Percentiles rank a stretch among this genome's conserved stretches.
Evolutionary conservation across 2,329 filamentous ascomycete species (phyloP).

Genomic region (Apiospora aurea): DNA sequence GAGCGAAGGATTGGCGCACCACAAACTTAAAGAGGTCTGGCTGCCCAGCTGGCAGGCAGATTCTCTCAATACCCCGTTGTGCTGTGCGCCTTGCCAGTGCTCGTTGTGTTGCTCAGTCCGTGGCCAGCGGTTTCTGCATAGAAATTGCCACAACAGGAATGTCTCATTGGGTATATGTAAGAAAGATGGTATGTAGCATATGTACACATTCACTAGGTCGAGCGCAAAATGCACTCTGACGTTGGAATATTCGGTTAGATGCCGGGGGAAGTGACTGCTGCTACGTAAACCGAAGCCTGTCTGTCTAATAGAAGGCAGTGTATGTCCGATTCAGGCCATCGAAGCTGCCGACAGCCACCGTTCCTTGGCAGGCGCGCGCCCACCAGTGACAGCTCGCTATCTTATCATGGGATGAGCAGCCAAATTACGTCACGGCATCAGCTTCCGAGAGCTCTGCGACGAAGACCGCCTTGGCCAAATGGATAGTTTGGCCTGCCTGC

Average conservation of each 20-base stretch:
- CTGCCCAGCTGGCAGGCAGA: neutral
- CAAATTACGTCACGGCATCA: conserved; percentile 7
- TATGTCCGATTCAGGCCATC: neutral
- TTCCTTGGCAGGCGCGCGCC: neutral
- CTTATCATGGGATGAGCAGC: conserved; percentile 19
- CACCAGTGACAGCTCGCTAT: conserved; percentile 3
- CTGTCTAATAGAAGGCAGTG: neutral
- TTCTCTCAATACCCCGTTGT: neutral
- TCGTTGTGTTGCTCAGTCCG: neutral
- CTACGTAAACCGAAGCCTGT: neutral
- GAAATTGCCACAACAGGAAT: neutral
- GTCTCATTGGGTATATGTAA: too few species aligned
- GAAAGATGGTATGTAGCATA: neutral
- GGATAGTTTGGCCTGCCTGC: neutral
- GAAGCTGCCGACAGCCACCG: conserved; percentile 1
- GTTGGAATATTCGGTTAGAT: neutral
- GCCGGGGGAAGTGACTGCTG: neutral
- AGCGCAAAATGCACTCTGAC: neutral
- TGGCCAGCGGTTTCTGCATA: neutral
- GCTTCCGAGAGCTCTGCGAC: neutral
- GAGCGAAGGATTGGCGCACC: neutral
- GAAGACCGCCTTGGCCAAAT: neutral
- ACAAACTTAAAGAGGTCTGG: neutral
- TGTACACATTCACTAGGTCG: neutral
- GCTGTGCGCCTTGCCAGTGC: neutral